Conservation (phyloP, 345 rosid genomes). For the Hibiscus tridactylites region DNA sequence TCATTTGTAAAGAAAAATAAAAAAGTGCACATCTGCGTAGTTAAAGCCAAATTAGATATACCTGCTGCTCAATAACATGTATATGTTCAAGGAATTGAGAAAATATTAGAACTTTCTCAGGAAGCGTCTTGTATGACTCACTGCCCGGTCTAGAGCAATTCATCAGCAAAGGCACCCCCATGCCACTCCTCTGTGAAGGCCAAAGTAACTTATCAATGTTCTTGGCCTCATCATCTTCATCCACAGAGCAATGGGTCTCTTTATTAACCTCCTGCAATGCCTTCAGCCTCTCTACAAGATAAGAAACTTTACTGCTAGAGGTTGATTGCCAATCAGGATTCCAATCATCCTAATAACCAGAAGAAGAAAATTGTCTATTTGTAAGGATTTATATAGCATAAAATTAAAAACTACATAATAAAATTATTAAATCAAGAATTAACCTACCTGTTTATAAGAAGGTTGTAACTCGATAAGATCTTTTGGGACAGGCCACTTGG, state of each 20-base stretch:
- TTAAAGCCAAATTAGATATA: constrained; percentile 20
- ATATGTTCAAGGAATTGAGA: constrained; percentile 97
- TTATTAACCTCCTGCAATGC: constrained; percentile 47
- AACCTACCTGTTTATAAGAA: constrained; percentile 77
- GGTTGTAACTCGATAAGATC: constrained; percentile 98
- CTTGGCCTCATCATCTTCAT: constrained; percentile 17
- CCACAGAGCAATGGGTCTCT: constrained; percentile 15
- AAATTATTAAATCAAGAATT: constrained; percentile 1
- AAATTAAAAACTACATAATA: background rate
- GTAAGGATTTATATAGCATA: background rate
- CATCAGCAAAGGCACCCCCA: constrained; percentile 15
- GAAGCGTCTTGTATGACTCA: constrained; percentile 23
- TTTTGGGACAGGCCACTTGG: constrained; percentile 93
- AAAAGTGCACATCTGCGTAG: background rate
- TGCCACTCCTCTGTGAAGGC: constrained; percentile 13
- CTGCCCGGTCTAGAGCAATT: constrained; percentile 16
- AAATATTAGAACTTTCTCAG: constrained; percentile 76
- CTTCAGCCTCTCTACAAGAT: constrained; percentile 64
- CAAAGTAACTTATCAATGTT: constrained; percentile 20
- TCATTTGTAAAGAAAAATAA: background rate
- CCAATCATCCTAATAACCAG: constrained; percentile 74
- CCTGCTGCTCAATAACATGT: constrained; percentile 85
- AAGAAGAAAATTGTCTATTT: constrained; percentile 10
- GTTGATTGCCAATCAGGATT: constrained; percentile 97
- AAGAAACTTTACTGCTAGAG: constrained; percentile 85